Conservation (phyloP, 768 basidiomycete genomes). For the Boletales sp. region DNA sequence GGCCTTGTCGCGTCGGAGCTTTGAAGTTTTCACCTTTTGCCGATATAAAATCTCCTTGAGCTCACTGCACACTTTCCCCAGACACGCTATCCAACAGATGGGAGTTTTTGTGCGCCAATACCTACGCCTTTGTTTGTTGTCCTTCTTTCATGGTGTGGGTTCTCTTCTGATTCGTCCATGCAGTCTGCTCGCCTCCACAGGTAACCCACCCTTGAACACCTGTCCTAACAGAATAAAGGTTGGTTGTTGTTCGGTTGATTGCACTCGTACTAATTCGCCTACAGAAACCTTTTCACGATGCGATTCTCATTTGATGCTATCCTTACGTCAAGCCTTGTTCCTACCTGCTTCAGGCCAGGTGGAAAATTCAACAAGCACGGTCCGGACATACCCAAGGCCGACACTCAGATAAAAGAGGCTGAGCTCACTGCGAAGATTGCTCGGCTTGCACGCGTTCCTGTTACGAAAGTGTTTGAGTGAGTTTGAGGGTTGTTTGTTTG, state of each 20-base stretch:
- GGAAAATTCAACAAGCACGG: constrained; percentile 16
- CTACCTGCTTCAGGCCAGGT: constrained; percentile 18
- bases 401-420: constrained; percentile 13
- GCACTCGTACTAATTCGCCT: constrained; percentile 4
- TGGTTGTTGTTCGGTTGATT: neutral
- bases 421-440: constrained; percentile 22
- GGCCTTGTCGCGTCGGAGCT: constrained; percentile 26
- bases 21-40: constrained; percentile 6
- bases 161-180: constrained; percentile 7
- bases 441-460: constrained; percentile 25
- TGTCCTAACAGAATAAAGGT: constrained; percentile 14
- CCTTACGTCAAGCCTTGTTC: constrained; percentile 19
- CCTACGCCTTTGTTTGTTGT: constrained; percentile 25
- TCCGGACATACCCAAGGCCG: constrained; percentile 21
- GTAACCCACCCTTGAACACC: constrained; percentile 29
- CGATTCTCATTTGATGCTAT: constrained; percentile 17
- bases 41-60: constrained; percentile 17
- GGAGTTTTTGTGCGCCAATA: constrained; percentile 29
- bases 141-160: neutral
- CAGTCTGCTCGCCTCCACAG: constrained; percentile 25
- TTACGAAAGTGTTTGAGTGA: constrained; percentile 22
- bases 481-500: neutral
- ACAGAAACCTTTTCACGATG: constrained; percentile 17
- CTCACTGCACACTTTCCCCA: constrained; percentile 5
- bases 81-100: constrained; percentile 31